Evolutionary conservation across 106 monocot species (phyloP), one percentile per base, ranked within the genome.

Genomic region (Amphibolis antarctica): DNA sequence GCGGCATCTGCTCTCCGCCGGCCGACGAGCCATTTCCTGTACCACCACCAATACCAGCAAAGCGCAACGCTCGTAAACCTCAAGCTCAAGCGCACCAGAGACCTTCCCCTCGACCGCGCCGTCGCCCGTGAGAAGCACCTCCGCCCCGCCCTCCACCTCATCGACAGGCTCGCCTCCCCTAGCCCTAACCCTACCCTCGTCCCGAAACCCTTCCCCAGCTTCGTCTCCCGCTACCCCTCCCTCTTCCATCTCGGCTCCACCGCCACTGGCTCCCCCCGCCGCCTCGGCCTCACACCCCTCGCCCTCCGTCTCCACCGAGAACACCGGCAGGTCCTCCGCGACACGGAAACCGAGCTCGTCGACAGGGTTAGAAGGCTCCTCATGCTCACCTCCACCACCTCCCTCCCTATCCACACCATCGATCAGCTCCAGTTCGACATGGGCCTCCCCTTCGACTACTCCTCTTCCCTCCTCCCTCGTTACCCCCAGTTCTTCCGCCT

Each of bases 111-210:
- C 26, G 93, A 93, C 61, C 61, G 48, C 44, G 80, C 66, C 18
- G 88, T 93, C 25, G 45, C 82, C 69, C 67, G 93, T 18, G 83
- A 88, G 59, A 70, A 82, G 22, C 80, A 85, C 64, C 93, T 88
- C 69, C 78, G 70, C 44, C 53, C 64, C 26, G 70, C 66, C 69
- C 79, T 77, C 76, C 70, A 76, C 64, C 88, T 85, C 29, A 52
- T 86, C 71, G 48, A 77, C 55, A 57, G 19, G 29, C 59, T 85
- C 66, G 47, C 69, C 51, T 50, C 65, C 65, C 18, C 65, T 17
- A 44, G 78, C 26, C 17, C 63, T 26, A 55, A 62, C 53, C 65
- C 63, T 60, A 48, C 46, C 10, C 46, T 48, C 59, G 53, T 53
- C 55, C 47, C 48, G 11, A 25, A 15, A 4, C 49, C 42, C 20